Evolutionary conservation across 116 monocot species (phyloP).

Genomic region (Papilionanthe hybrid): DNA sequence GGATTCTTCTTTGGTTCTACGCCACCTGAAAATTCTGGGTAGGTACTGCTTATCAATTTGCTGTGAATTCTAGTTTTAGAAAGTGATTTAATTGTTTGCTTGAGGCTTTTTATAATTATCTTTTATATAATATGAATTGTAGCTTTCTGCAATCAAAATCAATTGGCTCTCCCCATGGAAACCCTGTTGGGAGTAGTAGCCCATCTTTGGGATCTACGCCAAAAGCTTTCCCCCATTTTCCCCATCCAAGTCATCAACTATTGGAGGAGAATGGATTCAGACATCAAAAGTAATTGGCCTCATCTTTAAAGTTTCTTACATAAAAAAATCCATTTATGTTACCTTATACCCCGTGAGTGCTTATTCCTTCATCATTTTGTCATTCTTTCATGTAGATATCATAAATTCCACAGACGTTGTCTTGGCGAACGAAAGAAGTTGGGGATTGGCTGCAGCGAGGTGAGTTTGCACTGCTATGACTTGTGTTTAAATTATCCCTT

Average conservation of each 20-base stretch:
- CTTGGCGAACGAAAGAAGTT: slow-evolving; percentile 80
- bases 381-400: slow-evolving; percentile 43
- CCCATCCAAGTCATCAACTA: slow-evolving; percentile 95
- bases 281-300: slow-evolving; percentile 78
- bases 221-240: slow-evolving; percentile 84
- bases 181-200: slow-evolving; percentile 55
- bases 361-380: slow-evolving; percentile 11
- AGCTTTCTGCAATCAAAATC: slow-evolving; percentile 56
- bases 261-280: slow-evolving; percentile 90
- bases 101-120: not conserved
- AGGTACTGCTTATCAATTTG: not conserved
- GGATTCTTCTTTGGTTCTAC: slow-evolving; percentile 95
- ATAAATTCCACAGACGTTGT: slow-evolving; percentile 86
- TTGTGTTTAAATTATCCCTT: not conserved
- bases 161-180: slow-evolving; percentile 66
- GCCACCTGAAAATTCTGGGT: slow-evolving; percentile 85
- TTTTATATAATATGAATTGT: slow-evolving; percentile 13
- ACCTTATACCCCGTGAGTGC: not conserved
- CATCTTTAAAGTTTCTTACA: not conserved
- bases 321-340: not conserved
- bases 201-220: slow-evolving; percentile 86
- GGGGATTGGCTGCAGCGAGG: slow-evolving; percentile 94
- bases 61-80: not conserved
- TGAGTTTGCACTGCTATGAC: slow-evolving; percentile 4
- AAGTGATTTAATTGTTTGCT: slow-evolving; percentile 5